phyloP scores from a whole-genome alignment of 176 grass and related monocot species.

The Paspalum vaginatum region DNA sequence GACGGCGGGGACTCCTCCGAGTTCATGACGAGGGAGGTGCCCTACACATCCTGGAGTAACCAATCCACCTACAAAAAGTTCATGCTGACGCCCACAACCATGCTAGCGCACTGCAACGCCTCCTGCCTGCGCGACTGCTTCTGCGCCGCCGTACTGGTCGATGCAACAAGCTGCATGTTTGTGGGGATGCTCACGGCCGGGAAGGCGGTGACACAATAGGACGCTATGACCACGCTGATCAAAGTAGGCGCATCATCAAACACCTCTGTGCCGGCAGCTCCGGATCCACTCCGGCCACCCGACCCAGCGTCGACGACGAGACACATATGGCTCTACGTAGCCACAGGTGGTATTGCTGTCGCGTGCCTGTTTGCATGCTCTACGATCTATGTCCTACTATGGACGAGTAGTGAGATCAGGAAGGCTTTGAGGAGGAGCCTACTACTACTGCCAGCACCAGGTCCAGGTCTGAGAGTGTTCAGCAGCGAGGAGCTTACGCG shows the following conservation, averaged over 20 bases:
- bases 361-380: not conserved
- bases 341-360: not conserved
- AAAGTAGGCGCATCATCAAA: not conserved
- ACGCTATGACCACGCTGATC: not conserved
- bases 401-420: no score
- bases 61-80: not conserved
- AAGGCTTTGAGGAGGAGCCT: no score
- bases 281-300: no score
- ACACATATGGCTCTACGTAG: not conserved
- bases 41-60: not conserved
- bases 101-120: not conserved
- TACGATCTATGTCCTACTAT: not conserved
- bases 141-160: not conserved
- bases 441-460: no score
- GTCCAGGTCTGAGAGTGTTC: not conserved
- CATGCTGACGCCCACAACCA: not conserved
- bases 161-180: not conserved
- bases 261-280: not conserved
- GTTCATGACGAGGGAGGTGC: not conserved
- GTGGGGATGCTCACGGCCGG: not conserved
- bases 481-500: constrained; percentile 12
- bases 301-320: not conserved
- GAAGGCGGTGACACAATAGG: not conserved
- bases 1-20: not conserved
- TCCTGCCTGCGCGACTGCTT: not conserved